Conservation (phyloP, 768 basidiomycete species). For the Phylloporus scabripes region DNA sequence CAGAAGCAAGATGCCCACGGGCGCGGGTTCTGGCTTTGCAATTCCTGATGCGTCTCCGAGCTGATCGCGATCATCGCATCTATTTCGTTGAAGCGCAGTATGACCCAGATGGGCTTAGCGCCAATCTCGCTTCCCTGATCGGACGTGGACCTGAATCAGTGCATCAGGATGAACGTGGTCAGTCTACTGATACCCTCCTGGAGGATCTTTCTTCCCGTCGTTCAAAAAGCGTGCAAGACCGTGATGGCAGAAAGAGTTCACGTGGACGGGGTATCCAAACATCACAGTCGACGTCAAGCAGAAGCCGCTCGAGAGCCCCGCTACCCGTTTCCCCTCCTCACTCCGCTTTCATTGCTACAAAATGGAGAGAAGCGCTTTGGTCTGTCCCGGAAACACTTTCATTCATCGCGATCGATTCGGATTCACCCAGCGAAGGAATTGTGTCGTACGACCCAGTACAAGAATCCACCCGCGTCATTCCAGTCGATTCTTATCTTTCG, state of each 20-base stretch:
- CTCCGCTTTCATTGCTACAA: constrained; percentile 23
- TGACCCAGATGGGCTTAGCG: constrained; percentile 54
- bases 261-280: constrained; percentile 45
- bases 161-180: constrained; percentile 25
- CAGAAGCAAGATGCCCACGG: constrained; percentile 44
- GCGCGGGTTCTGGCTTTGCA: constrained; percentile 72
- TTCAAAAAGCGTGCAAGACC: constrained; percentile 44
- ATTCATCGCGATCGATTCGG: constrained; percentile 49
- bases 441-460: constrained; percentile 56
- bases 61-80: constrained; percentile 83
- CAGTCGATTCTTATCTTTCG: constrained; percentile 67
- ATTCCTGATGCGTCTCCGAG: constrained; percentile 84
- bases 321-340: constrained; percentile 28
- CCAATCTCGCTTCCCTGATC: constrained; percentile 59
- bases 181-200: constrained; percentile 17
- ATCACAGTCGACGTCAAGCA: constrained; percentile 44
- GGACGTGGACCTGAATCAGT: constrained; percentile 39
- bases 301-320: constrained; percentile 58
- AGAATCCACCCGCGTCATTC: constrained; percentile 47
- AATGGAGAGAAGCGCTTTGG: constrained; percentile 55
- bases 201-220: constrained; percentile 37
- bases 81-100: constrained; percentile 55
- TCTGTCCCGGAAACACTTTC: constrained; percentile 58
- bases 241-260: constrained; percentile 46
- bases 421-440: constrained; percentile 63